A percentile compares a stretch with the other conserved stretches of the same genome.
Evolutionary conservation across 78 protist species (phyloP).

Genomic region (Protostelium mycophagum): DNA sequence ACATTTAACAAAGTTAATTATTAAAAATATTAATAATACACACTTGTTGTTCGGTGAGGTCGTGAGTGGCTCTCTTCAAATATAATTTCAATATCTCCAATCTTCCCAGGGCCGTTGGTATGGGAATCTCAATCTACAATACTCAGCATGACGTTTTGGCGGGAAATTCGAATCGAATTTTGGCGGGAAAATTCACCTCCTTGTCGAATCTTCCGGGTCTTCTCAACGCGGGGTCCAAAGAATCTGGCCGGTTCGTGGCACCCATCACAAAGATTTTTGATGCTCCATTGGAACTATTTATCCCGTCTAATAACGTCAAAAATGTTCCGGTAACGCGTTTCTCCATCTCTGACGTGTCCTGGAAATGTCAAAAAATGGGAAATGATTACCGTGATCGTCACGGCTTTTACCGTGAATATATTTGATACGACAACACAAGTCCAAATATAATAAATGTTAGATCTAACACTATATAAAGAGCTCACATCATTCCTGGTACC

Average conservation of each 20-base stretch:
- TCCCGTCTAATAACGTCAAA: conserved; percentile 93
- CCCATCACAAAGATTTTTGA: conserved; percentile 85
- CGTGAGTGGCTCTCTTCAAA: conserved; percentile 14
- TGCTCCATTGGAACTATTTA: conserved; percentile 14
- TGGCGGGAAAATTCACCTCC: conserved; percentile 43
- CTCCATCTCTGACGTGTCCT: conserved; percentile 33
- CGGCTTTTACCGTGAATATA: conserved; percentile 4
- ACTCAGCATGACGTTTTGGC: neutral
- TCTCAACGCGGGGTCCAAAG: conserved; percentile 74
- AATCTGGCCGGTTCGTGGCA: conserved; percentile 91
- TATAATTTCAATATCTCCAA: conserved; percentile 33
- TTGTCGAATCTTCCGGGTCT: conserved; percentile 95
- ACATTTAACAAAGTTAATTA: too few species aligned
- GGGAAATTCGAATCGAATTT: too few species aligned
- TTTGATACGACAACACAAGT: conserved; percentile 9
- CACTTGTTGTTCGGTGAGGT: conserved; percentile 4
- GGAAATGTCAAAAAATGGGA: neutral
- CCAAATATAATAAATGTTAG: neutral
- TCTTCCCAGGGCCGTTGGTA: conserved; percentile 62
- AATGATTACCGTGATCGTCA: neutral
- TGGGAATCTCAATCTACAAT: conserved; percentile 58
- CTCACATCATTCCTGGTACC: conserved; percentile 19
- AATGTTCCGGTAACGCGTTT: conserved; percentile 82
- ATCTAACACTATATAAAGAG: neutral
- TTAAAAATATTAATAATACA: too few species aligned